Evolutionary conservation across 352 stramenopile genomes (phyloP).

Genomic region (Pythium utonaiense): DNA sequence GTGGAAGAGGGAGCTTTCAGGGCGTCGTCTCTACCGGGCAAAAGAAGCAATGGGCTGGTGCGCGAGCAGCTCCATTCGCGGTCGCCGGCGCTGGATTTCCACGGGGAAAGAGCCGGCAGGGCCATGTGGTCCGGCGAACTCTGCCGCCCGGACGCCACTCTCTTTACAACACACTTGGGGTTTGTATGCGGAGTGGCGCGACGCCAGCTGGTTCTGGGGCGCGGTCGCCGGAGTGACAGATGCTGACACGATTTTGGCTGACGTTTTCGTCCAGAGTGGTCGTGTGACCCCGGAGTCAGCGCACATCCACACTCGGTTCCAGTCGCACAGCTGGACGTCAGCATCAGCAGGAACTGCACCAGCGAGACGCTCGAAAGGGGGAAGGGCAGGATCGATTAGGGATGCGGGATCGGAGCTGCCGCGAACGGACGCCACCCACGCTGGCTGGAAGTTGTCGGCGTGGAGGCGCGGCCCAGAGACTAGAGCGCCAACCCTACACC

Average conservation of each 20-base stretch:
- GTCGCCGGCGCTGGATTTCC: conserved; percentile 4
- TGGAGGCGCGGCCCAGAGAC: neutral
- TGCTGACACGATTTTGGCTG: neutral
- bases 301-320: conserved; percentile 4
- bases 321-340: neutral
- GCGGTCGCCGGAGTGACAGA: neutral
- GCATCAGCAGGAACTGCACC: conserved; percentile 2
- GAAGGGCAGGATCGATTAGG: neutral
- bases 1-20: neutral
- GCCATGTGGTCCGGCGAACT: conserved; percentile 5
- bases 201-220: conserved; percentile 8
- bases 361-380: neutral
- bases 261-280: neutral
- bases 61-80: neutral
- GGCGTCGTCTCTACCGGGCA: conserved; percentile 17
- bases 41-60: conserved; percentile 17
- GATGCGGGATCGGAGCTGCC: neutral
- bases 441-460: neutral
- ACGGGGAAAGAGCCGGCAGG: conserved; percentile 7
- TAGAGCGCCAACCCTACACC: too few species aligned
- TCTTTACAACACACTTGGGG: neutral
- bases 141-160: neutral
- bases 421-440: neutral
- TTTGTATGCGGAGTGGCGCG: neutral
- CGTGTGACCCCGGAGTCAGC: neutral